Base-by-base conservation (phyloP, 805 yeast genomes). In the Wickerhamiella azymoides region DNA sequence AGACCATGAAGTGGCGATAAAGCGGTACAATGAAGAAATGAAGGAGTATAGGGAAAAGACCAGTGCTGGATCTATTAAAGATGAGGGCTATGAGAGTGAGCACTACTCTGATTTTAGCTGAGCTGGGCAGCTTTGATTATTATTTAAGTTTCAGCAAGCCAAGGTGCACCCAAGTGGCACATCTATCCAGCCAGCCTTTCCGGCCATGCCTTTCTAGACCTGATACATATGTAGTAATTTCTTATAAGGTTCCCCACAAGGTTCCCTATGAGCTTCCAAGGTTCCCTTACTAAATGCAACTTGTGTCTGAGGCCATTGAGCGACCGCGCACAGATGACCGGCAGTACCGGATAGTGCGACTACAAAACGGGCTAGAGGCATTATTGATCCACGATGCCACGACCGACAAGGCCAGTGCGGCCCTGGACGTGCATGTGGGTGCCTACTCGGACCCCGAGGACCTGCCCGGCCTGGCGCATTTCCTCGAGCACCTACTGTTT, bases 401-500 rank as follows among this genome's bases (percentile, higher is more conserved):
- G 0, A 73, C 76, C 13, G 77, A 74, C 38, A 53, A 70, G 11
- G 79, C 82, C 2, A 72, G 92, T 0, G 79, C 83, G 16, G 77
- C 94, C 1, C 55, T 89, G 6, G 74, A 84, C 33, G 84, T 86
- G 1, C 79, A 79, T 2, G 68, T 84, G 0, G 98, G 98, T 8
- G 78, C 94, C 1, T 79, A 77, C 55, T 69, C 77, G 40, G 96
- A 89, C 52, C 89, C 94, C 0, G 66, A 64, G 5, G 70, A 69
- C 4, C 53, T 80, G 1, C 77, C 77, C 0, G 98, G 98, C 0
- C 57, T 89, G 32, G 97, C 97, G 0, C 98, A 89, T 64, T 71
- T 84, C 48, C 80, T 93, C 54, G 96, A 85, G 57, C 95, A 85
- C 59, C 68, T 81, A 70, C 66, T 81, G 49, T 81, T 81, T 61